Base-by-base conservation (phyloP, 1,139 yeast genomes). In the Yamadazyma kanchanaburiensis region DNA sequence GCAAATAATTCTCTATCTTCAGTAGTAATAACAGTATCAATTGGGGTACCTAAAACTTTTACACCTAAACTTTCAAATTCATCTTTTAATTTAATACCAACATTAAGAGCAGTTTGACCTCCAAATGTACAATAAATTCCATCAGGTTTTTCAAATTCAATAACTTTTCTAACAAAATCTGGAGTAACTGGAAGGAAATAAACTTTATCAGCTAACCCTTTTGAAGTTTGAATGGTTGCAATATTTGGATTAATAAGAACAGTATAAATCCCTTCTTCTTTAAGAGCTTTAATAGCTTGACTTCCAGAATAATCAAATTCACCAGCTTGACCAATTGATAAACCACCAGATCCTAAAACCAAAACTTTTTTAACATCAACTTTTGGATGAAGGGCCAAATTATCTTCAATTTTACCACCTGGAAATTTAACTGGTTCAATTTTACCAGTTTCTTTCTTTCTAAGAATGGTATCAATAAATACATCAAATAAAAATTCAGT, bases 261-360 rank as follows among this genome's bases (percentile, higher is more conserved):
- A 33, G 98, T 88, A 70, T 88, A 85, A 47, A 88, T 91, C 45
- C 96, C 96, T 65, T 88, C 98, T 70, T 91, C 97, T 60, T 87
- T 89, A 67, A 91, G 75, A 33, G 98, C 98, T 61, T 84, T 83
- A 55, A 84, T 82, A 42, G 94, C 91, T 63, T 86, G 95, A 39
- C 96, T 87, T 53, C 97, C 97, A 34, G 96, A 88, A 66, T 91
- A 91, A 63, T 91, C 99, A 57, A 91, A 91, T 67, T 91, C 99
- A 64, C 99, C 99, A 43, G 99, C 99, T 72, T 91, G 99, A 52
- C 99, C 99, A 61, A 91, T 91, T 36, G 95, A 84, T 50, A 91
- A 74, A 60, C 99, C 99, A 70, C 99, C 99, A 28, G 97, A 89
- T 46, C 99, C 99, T 50, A 91, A 75, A 39, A 91, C 95, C 53